These are phyloP conservation scores for Xylaria sp. DNA, from an alignment of 2,329 filamentous ascomycete genomes.

Conservation along the genomic window DNA sequence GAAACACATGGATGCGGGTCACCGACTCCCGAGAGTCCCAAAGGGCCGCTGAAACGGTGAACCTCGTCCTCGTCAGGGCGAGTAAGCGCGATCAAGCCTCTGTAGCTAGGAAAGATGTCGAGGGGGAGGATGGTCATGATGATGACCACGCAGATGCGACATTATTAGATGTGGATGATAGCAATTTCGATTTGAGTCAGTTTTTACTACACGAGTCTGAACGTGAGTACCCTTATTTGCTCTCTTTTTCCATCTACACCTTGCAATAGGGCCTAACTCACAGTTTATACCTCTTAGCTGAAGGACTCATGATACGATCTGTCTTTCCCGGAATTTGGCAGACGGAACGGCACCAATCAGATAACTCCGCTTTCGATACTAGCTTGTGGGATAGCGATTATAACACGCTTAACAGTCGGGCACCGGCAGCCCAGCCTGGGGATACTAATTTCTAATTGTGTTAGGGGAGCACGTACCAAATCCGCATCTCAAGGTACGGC, in stretches of 20 bases:
- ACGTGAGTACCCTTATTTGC: background rate
- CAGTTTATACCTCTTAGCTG: background rate
- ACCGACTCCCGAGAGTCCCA: background rate
- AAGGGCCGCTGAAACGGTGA: background rate
- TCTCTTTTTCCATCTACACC: background rate
- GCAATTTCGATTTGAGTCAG: no score
- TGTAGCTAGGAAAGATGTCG: no score
- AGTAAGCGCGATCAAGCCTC: background rate
- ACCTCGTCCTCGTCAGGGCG: background rate
- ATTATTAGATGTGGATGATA: no score
- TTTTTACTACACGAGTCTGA: no score
- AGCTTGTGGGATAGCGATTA: conserved; percentile 5
- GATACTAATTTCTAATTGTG: no score
- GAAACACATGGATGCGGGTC: background rate
- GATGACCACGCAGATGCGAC: no score
- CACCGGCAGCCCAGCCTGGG: no score
- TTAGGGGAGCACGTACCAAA: no score
- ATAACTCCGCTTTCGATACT: background rate
- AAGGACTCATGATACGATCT: background rate
- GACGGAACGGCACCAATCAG: background rate
- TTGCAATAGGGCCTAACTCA: no score
- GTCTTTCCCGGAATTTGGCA: conserved; percentile 1
- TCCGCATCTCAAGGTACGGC: no score
- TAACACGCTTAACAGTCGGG: no score
- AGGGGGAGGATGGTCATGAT: no score